Conservation (phyloP, 176 grass and related monocot species). For the Zea luxurians region DNA sequence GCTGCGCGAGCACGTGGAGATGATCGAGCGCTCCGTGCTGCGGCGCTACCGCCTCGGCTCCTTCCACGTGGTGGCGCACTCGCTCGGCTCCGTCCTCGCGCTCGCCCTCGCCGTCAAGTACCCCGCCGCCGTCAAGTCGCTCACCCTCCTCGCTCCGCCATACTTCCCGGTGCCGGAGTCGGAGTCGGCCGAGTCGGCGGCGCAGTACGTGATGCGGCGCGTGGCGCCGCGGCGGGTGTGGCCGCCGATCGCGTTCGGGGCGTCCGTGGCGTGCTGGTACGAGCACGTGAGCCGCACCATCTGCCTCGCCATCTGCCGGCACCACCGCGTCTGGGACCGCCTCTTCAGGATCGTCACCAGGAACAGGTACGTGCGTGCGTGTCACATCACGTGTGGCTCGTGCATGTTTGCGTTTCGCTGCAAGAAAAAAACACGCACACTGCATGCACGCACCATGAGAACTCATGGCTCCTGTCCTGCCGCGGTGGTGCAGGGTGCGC, state of each 20-base stretch:
- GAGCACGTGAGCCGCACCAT: conserved; percentile 97
- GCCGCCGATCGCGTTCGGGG: conserved; percentile 91
- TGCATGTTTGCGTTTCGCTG: no score
- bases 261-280: conserved; percentile 96
- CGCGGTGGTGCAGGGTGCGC: conserved; percentile 43
- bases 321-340: conserved; percentile 72
- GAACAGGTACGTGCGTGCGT: conserved; percentile 44
- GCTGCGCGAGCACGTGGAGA: conserved; percentile 82
- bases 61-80: conserved; percentile 91
- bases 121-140: conserved; percentile 65
- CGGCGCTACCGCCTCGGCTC: conserved; percentile 45
- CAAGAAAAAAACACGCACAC: no score
- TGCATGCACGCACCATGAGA: no score
- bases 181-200: conserved; percentile 53
- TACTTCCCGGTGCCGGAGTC: conserved; percentile 82
- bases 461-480: no score
- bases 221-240: conserved; percentile 91
- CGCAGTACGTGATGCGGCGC: conserved; percentile 78
- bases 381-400: no score
- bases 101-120: conserved; percentile 85
- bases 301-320: conserved; percentile 86
- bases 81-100: conserved; percentile 79
- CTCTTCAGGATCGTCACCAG: conserved; percentile 76
- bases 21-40: conserved; percentile 88
- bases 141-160: conserved; percentile 79